phyloP scores from a whole-genome alignment of 116 monocot species.

The Trichopus zeylanicus region DNA sequence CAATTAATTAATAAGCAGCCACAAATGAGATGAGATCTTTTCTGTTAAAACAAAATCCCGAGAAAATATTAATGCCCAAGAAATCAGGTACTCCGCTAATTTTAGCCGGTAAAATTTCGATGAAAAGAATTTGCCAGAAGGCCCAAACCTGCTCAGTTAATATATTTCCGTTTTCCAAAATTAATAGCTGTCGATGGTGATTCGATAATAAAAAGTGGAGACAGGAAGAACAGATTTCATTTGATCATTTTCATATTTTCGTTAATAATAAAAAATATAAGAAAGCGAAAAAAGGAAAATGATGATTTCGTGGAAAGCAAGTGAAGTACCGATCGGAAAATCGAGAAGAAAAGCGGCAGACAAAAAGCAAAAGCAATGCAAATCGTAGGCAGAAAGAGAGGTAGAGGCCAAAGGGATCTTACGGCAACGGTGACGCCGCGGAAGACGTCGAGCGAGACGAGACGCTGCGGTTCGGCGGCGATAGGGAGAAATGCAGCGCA shows the following conservation, averaged over 20 bases:
- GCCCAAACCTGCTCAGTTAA: no score
- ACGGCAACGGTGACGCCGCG: conserved; percentile 34
- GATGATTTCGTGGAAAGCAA: neutral
- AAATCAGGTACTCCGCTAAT: no score
- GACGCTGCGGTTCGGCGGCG: conserved; percentile 4
- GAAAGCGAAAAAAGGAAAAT: neutral
- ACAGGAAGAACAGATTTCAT: no score
- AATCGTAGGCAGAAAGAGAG: neutral
- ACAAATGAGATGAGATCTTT: no score
- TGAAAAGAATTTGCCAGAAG: no score
- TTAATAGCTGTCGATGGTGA: no score
- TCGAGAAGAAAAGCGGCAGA: neutral
- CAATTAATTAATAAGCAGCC: no score
- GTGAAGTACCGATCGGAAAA: neutral
- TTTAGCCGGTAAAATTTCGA: no score
- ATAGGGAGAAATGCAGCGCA: neutral
- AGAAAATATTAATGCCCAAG: no score
- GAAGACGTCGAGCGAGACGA: conserved; percentile 38
- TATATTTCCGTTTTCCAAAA: no score
- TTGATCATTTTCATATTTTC: neutral
- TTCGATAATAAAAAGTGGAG: neutral
- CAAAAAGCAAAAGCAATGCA: neutral
- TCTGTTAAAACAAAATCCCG: no score
- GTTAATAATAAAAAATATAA: neutral
- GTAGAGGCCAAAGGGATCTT: neutral